Evolutionary conservation across 2,329 filamentous ascomycete species (phyloP).

Genomic region (Hymenoscyphus occultus): DNA sequence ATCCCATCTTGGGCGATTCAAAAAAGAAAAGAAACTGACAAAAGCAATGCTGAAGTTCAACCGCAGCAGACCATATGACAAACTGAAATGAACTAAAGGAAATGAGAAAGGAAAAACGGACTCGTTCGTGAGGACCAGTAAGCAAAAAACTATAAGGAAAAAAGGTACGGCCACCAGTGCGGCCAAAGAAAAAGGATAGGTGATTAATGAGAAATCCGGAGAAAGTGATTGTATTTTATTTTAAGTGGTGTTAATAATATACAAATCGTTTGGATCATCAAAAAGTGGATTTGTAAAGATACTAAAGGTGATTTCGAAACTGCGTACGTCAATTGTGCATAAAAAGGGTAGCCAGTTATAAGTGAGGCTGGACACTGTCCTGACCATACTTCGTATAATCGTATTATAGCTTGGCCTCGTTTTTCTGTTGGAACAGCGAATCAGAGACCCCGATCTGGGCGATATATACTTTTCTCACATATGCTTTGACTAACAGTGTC

Average conservation of each 20-base stretch:
- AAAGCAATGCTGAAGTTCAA: slow-evolving; percentile 13
- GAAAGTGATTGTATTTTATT: slow-evolving; percentile 9
- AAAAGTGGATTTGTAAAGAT: slow-evolving; percentile 11
- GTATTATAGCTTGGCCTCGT: too few species aligned
- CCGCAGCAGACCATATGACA: slow-evolving; percentile 17
- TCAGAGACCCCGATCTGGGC: too few species aligned
- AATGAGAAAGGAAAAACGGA: slow-evolving; percentile 14
- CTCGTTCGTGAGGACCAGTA: slow-evolving; percentile 28
- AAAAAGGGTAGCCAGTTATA: neutral
- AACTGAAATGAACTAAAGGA: neutral
- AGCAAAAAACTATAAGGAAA: slow-evolving; percentile 14
- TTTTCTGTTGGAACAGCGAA: too few species aligned
- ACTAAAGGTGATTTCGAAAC: neutral
- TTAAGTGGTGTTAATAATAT: slow-evolving; percentile 5
- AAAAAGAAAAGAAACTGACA: slow-evolving; percentile 9
- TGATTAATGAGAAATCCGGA: slow-evolving; percentile 8
- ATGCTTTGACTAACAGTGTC: too few species aligned
- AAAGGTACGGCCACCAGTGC: neutral
- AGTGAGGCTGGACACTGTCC: too few species aligned
- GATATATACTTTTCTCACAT: too few species aligned
- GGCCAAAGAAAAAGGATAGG: slow-evolving; percentile 5
- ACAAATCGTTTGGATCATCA: slow-evolving; percentile 7
- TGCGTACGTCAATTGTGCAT: neutral
- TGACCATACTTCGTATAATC: neutral
- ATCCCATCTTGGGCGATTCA: slow-evolving; percentile 23